Percentiles rank a stretch among this genome's conserved stretches.
Conservation (phyloP, 306 rosid species). For the Carpinus viminea region DNA sequence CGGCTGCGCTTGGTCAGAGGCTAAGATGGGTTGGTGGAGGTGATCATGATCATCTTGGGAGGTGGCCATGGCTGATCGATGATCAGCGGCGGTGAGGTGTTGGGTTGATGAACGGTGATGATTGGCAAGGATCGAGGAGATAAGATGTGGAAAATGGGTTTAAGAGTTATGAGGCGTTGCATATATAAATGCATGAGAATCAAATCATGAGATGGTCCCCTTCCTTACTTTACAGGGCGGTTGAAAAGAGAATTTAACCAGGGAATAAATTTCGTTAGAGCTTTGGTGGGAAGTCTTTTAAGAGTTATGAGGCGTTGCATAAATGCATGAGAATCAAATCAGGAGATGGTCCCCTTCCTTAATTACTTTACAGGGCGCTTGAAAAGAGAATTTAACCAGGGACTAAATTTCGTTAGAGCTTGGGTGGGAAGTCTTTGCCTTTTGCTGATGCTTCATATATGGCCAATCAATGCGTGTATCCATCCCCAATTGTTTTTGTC, state of each 20-base stretch:
- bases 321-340: not conserved
- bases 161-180: too few relatives aligned
- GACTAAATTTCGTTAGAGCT: not conserved
- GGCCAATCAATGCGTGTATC: too few relatives aligned
- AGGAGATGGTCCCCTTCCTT: not conserved
- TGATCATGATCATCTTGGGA: constrained; percentile 18
- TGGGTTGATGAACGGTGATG: too few relatives aligned
- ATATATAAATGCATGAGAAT: not conserved
- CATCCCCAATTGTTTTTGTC: too few relatives aligned
- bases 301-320: too few relatives aligned
- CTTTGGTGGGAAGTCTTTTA: not conserved
- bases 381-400: not conserved
- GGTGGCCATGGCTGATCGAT: constrained; percentile 24
- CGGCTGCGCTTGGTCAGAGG: not conserved
- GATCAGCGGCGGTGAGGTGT: too few relatives aligned
- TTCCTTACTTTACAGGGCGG: not conserved
- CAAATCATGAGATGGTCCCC: not conserved
- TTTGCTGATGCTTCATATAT: not conserved
- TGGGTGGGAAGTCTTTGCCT: not conserved
- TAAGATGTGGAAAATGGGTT: not conserved
- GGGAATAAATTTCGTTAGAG: not conserved
- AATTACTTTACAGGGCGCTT: not conserved
- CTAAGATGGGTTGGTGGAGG: constrained; percentile 25
- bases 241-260: not conserved
- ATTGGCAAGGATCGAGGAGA: too few relatives aligned